Base-by-base conservation (phyloP, 345 rosid species). In the Euclidium syriacum region DNA sequence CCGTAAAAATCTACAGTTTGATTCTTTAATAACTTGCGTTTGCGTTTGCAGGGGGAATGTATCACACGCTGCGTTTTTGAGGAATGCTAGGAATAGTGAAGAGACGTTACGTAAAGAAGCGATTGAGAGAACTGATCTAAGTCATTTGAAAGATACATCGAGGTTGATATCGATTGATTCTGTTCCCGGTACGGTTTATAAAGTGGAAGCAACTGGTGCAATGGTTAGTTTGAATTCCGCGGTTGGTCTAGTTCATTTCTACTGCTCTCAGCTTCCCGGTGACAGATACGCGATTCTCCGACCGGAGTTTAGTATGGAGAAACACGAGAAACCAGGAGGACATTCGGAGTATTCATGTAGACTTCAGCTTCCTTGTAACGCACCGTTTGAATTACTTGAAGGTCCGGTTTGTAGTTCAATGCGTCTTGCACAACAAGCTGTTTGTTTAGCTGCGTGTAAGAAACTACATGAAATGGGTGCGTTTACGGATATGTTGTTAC, bases 361-460 rank as follows among this genome's bases (percentile, higher is more conserved):
- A 82, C 96, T 94, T 72, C 97, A 90, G 75, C 96, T 94, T 42
- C 99, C 99, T 18, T 94, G 96, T 61, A 94, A 94, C 70, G 99
- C 96, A 41, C 95, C 97, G 44, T 94, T 94, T 79, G 97, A 94
- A 83, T 77, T 80, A 64, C 97, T 90, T 39, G 99, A 87, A 80
- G 99, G 99, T 71, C 90, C 97, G 49, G 61, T 79, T 25, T 87
- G 97, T 76, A 67, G 87, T 71, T 90, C 99, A 68, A 84, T 87
- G 90, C 96, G 95, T 55, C 85, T 90, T 78, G 99, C 97, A 33
- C 99, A 94, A 38, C 99, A 94, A 97, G 96, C 97, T 77, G 99
- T 90, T 73, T 94, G 99, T 79, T 75, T 94, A 78, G 96, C 90
- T 71, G 99, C 95, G 72, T 90, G 99, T 86, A 94, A 90, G 84